Evolutionary conservation across 202 grass and related monocot genomes (phyloP), one percentile per base, ranked within the genome.

Genomic region (Brachypodium distachyon): DNA sequence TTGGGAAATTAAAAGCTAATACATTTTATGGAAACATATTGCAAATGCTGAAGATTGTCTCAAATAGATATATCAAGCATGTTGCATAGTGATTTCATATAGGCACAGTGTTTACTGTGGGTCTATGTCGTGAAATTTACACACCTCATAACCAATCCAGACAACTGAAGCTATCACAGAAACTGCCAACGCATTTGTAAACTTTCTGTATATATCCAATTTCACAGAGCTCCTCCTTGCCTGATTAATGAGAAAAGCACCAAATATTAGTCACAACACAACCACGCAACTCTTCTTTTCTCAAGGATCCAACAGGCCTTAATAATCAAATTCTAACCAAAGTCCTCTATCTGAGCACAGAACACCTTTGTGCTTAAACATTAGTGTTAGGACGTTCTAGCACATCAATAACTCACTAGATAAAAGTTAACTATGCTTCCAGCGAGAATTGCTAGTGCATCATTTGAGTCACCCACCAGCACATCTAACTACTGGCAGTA

Each of bases 141-240:
- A 39, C 74, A 96, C 96, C 96, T 99, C 96, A 61, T 96, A 99
- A 61, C 92, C 92, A 86, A 99, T 99, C 96, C 96, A 96, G 67
- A 88, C 81, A 85, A 99, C 96, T 55, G 89, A 99, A 83, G 87
- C 92, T 81, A 96, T 96, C 32, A 96, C 96, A 70, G 83, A 87
- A 85, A 91, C 51, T 5, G 92, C 92, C 71, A 99, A 76, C 43
- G 89, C 87, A 87, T 99, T 99, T 51, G 96, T 95, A 60, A 99
- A 99, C 72, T 96, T 96, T 64, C 92, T 88, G 70, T 93, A 99
- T 84, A 89, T 96, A 32, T 99, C 96, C 78, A 99, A 75, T 82
- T 99, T 99, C 57, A 96, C 89, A 29, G 85, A 87, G 79, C 83
- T 99, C 39, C 92, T 95, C 87, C 91, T 92, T 72, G 85, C 85